Base-by-base conservation (phyloP, 2,329 filamentous ascomycete genomes). In the Microcera coccophila region DNA sequence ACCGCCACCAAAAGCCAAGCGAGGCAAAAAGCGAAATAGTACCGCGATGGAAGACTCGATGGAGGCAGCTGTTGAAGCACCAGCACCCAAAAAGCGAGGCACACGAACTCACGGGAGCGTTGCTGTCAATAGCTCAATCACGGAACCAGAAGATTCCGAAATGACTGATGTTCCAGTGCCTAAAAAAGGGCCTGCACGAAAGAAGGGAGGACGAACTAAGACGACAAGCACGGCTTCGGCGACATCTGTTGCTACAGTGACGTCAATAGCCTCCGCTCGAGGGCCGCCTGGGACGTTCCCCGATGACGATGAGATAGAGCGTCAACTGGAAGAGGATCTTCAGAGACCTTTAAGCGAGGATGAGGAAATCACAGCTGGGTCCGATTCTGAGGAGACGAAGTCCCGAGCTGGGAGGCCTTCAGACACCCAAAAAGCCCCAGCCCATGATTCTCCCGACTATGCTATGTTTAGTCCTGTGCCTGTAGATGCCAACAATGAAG, bases 231-330 rank as follows among this genome's bases (percentile, higher is more conserved):
- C 62, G 19, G 52, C 60, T 2, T 81, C 80, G 2, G 71, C 73
- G 16, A 61, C 61, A 2, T 82, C 79, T 2, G 71, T 74, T 18
- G 62, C 70, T 24, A 76, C 78, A 2, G 75, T 75, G 14, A 65
- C 70, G 17, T 76, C 78, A 2, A 73, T 72, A 24, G 65, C 69
- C 21, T 75, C 78, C 2, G 44, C 68, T 4, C 59, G 60, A 26
- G 60, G 57, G 3, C 61, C 67, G 4, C 57, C 69, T n/a, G 65
- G 65, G 14, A 63, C 63, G 4, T 63, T 77, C 10, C 74, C 76
- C 0, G 72, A 79, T 41, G 81, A 87, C 47, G 77, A 81, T 2
- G 82, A 85, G 49, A 75, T 87, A 28, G 81, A 87, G 39, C 75
- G 76, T 17, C 79, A 79, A 37, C 68, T 87, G 1, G 76, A 85